Evolutionary conservation across 192 early-diverging fungal genomes (phyloP), one percentile per base, ranked within the genome.

Genomic region (Gaertneriomyces semiglobifer): DNA sequence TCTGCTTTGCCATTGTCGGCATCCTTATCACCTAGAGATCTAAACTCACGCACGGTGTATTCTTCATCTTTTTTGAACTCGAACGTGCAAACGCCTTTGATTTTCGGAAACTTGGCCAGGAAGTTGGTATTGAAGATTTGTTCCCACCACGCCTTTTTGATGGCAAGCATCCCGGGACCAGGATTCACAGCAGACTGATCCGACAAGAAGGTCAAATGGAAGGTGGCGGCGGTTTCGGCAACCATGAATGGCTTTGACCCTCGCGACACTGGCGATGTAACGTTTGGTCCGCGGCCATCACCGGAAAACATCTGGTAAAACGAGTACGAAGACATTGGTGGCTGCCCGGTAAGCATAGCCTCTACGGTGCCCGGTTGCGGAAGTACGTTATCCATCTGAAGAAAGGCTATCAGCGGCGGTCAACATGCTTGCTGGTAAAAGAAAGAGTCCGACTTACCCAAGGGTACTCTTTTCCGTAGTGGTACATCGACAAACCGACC

Each of bases 61-160:
- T 76, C 71, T 64, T 79, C 74, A 10, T 58, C 42, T 66, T 81
- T 81, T 19, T 42, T 42, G 58, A 75, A 77, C 59, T 81, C 79
- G 44, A 75, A 81, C 25, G 55, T 59, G 45, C 58, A 70, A n/a
- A 72, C 66, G 18, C 61, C 55, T 58, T 75, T 75, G 50, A 81
- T 7, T 38, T 76, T 72, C 2, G 79, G 79, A 61, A 58, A 76
- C 19, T 33, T 44, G 53, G 38, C 41, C 18, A 77, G 39, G 19
- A 74, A 42, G 39, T 53, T 65, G 7, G 33, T 6, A 45, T 68
- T 68, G 50, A 81, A 63, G 53, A 78, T 63, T 60, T 78, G 76
- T 11, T 51, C 46, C 77, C 77, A 82, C 77, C 77, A 82, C n/a
- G 60, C 68, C 40, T 66, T 60, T 63, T 82, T 82, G 70, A 81